Conservation (phyloP, 2,329 filamentous ascomycete genomes). For the Coniochaeta hoffmannii region DNA sequence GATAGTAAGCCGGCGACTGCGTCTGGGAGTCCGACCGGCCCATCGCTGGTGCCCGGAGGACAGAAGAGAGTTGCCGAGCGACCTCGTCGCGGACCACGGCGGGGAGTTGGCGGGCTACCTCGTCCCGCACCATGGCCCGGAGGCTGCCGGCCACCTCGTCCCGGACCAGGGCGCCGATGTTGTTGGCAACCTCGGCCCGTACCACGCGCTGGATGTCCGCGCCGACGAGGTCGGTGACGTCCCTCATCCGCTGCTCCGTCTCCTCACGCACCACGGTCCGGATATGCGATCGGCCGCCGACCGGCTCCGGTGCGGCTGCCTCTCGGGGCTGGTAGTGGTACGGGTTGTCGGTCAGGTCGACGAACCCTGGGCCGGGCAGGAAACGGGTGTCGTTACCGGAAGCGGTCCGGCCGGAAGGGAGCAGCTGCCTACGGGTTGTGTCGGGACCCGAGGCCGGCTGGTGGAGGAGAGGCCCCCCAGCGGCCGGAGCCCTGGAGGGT, state of each 20-base stretch:
- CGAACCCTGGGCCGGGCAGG: not conserved
- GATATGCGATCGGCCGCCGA: not conserved
- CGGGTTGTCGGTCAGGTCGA: not conserved
- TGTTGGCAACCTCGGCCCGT: not conserved
- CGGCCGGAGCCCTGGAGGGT: not conserved
- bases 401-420: not conserved
- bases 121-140: not conserved
- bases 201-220: not conserved
- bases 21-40: not conserved
- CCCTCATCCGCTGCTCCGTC: not conserved
- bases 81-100: not conserved
- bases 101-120: not conserved
- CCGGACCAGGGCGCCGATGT: not conserved
- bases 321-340: not conserved
- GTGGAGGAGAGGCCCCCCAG: not conserved
- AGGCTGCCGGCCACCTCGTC: not conserved
- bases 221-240: not conserved
- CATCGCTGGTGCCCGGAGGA: not conserved
- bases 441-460: not conserved
- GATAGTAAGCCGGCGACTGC: not conserved
- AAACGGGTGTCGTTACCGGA: not conserved
- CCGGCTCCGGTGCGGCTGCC: not conserved
- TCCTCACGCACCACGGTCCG: not conserved
- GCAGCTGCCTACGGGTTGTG: not conserved
- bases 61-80: not conserved